Conservation (phyloP, 305 asterid genomes). For the Fraxinus albicans region DNA sequence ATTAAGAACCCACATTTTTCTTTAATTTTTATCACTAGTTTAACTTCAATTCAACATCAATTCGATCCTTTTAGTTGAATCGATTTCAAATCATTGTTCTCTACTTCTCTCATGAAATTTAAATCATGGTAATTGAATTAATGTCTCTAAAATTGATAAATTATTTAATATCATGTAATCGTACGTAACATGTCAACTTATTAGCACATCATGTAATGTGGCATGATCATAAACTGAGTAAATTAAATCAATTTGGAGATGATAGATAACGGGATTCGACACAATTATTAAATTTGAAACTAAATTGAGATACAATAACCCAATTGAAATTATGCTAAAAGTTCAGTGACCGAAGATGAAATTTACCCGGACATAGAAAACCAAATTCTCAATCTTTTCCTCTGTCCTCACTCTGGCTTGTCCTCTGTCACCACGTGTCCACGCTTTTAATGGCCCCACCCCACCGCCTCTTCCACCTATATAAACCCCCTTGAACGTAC, state of each 20-base stretch:
- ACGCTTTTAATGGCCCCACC: constrained; percentile 22
- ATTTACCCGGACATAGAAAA: background rate
- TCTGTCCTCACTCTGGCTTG: background rate
- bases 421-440: constrained; percentile 32
- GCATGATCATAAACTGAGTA: background rate
- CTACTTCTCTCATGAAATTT: background rate
- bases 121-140: no score
- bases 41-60: no score
- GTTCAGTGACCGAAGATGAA: background rate
- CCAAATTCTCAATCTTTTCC: background rate
- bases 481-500: background rate
- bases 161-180: no score
- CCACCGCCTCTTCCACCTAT: background rate
- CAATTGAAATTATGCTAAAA: background rate
- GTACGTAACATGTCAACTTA: no score
- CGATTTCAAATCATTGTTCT: no score
- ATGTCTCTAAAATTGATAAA: background rate
- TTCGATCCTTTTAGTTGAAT: no score
- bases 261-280: background rate
- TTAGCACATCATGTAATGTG: background rate
- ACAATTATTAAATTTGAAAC: background rate
- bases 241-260: background rate
- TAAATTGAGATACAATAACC: background rate
- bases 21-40: no score
- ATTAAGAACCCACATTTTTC: no score